Percentiles rank a stretch among this genome's conserved stretches.
phyloP scores from a whole-genome alignment of 768 basidiomycete genomes.

The Russula emetica region DNA sequence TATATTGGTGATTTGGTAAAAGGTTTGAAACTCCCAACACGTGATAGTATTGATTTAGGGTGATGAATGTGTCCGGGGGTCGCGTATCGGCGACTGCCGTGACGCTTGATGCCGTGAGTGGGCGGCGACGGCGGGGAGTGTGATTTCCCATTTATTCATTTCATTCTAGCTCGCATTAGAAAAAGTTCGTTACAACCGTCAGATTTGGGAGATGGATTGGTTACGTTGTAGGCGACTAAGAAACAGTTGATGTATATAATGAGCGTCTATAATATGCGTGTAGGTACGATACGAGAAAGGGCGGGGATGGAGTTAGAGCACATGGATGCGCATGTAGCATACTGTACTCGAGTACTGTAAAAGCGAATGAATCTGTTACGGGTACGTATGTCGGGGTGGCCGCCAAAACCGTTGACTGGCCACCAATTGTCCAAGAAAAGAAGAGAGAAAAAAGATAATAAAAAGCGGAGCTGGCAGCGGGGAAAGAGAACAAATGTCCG shows the following conservation, averaged over 20 bases:
- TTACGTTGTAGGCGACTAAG: not conserved
- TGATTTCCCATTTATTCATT: too few species aligned
- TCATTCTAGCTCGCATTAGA: too few species aligned
- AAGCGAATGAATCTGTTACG: not conserved
- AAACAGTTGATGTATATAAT: not conserved
- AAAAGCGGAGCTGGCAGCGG: not conserved
- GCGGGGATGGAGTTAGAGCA: not conserved
- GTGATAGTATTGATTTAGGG: too few species aligned
- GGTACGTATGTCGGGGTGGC: not conserved
- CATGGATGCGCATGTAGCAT: not conserved
- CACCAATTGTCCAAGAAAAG: constrained; percentile 2
- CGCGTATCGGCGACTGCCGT: too few species aligned
- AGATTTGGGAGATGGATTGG: not conserved
- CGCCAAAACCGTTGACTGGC: not conserved
- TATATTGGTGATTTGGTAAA: too few species aligned
- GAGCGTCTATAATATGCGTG: constrained; percentile 3
- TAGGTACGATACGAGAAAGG: not conserved
- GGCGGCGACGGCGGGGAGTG: too few species aligned
- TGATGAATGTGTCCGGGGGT: too few species aligned
- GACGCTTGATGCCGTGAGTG: too few species aligned
- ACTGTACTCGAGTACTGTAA: not conserved
- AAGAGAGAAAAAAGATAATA: not conserved
- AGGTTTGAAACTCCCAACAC: too few species aligned
- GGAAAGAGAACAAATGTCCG: not conserved
- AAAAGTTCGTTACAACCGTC: not conserved